Evolutionary conservation across 257 asterid species (phyloP), one percentile per base, ranked within the genome.

Genomic region (Linaria vulgaris): DNA sequence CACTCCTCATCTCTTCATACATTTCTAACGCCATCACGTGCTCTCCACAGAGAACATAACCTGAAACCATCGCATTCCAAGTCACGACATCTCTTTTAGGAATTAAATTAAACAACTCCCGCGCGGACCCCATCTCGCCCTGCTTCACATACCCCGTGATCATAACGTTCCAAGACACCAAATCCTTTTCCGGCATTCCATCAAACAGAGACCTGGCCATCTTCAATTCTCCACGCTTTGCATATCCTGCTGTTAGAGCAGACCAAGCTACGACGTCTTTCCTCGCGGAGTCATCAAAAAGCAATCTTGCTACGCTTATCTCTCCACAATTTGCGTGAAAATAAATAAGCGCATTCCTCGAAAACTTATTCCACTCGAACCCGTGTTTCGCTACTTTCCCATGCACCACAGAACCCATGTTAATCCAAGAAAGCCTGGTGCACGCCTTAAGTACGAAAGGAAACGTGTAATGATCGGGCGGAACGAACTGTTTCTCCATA

Each of bases 251-350:
- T 5, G 86, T 78, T 81, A 88, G 61, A 60, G 96, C 85, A 45
- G 94, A 88, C 94, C 91, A 88, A 61, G 91, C 80, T 63, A 88
- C 96, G n/a, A 81, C 91, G 55, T 81, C 96, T 51, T 61, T 78
- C 69, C 53, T 67, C 13, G 78, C 83, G 19, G 47, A 67, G 41
- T 34, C 80, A 68, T 79, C 83, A 69, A 83, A 83, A 51, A 85
- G 73, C 52, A 53, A 13, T 5, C 77, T 74, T 9, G 96, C 94
- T 11, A 81, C 45, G 49, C 61, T 72, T 49, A 83, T 65, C 23
- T 83, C 88, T 53, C 94, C 91, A 51, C 81, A 74, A 62, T 88
- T 85, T 3, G 91, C 85, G 31, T 88, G 94, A 49, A 88, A 88
- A 60, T 81, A 79, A n/a, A 83, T 82, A 22, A 85, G 80, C 3